Evolutionary conservation across 352 stramenopile genomes (phyloP).

Genomic region (Globisporangium yorkense): DNA sequence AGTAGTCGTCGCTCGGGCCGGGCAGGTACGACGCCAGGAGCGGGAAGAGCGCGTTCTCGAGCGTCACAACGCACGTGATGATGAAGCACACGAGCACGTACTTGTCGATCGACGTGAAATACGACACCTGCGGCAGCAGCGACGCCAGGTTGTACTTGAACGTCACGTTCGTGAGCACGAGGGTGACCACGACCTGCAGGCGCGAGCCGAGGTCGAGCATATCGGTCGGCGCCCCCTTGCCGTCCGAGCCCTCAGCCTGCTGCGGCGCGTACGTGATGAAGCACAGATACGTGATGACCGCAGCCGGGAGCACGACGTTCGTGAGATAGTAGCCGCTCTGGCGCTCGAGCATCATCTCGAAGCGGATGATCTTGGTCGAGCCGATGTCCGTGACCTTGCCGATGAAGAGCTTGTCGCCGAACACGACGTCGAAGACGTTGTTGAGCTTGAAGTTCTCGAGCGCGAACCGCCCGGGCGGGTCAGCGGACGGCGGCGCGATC

Average conservation of each 20-base stretch:
- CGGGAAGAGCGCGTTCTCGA: slow-evolving; percentile 27
- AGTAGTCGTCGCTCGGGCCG: not conserved
- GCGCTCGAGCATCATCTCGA: slow-evolving; percentile 34
- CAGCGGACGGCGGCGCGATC: slow-evolving; percentile 8
- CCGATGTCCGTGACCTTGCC: slow-evolving; percentile 18
- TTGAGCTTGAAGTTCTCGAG: slow-evolving; percentile 27
- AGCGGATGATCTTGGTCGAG: slow-evolving; percentile 18
- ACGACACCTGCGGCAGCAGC: slow-evolving; percentile 30
- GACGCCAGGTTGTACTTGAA: slow-evolving; percentile 31
- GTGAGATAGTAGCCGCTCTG: slow-evolving; percentile 29
- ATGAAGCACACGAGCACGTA: slow-evolving; percentile 37
- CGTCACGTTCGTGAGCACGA: slow-evolving; percentile 37
- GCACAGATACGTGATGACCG: slow-evolving; percentile 35
- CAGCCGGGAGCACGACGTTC: slow-evolving; percentile 26
- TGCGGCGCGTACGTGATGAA: slow-evolving; percentile 26
- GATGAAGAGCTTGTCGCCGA: slow-evolving; percentile 26
- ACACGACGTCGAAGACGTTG: slow-evolving; percentile 29
- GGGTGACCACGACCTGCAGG: slow-evolving; percentile 25
- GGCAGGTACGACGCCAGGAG: slow-evolving; percentile 4
- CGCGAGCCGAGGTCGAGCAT: slow-evolving; percentile 24
- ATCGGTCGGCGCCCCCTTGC: too few relatives aligned
- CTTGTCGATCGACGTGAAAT: slow-evolving; percentile 33
- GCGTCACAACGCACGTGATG: slow-evolving; percentile 19
- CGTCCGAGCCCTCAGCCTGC: not conserved
- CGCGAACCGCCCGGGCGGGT: slow-evolving; percentile 18